A percentile compares a stretch with the other conserved stretches of the same genome.
Evolutionary conservation across 148 eudicot genomes (phyloP).

Genomic region (Silene conica): DNA sequence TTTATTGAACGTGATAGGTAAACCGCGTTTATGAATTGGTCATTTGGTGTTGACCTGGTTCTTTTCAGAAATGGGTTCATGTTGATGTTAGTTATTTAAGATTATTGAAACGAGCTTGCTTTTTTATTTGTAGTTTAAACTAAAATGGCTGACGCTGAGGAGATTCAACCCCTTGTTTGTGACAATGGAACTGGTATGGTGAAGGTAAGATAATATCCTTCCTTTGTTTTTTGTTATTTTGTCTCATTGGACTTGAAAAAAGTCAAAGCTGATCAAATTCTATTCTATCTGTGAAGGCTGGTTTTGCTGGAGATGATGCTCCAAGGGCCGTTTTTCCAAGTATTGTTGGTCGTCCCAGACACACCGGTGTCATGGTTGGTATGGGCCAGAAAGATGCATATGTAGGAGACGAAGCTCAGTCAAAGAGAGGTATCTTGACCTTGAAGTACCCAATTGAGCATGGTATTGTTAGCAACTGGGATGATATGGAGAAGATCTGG

Average conservation of each 20-base stretch:
- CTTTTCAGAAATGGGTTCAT: neutral
- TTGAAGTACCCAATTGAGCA: constrained; percentile 46
- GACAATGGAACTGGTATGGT: constrained; percentile 39
- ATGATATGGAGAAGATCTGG: constrained; percentile 53
- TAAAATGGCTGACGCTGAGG: constrained; percentile 32
- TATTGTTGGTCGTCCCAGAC: constrained; percentile 37
- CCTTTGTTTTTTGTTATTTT: no score
- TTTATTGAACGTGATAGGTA: neutral
- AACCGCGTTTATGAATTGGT: neutral
- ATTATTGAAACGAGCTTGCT: neutral
- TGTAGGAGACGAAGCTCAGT: constrained; percentile 37
- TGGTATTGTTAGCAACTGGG: constrained; percentile 34
- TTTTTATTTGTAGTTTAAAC: constrained; percentile 17
- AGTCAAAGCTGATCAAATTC: neutral
- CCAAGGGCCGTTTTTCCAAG: constrained; percentile 34
- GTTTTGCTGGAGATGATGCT: constrained; percentile 37
- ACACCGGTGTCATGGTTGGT: constrained; percentile 40
- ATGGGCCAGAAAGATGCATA: constrained; percentile 38
- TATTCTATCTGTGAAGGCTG: constrained; percentile 22
- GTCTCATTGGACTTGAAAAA: neutral
- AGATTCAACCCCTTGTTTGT: constrained; percentile 36
- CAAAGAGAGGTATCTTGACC: constrained; percentile 34
- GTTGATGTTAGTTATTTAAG: neutral
- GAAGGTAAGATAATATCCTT: constrained; percentile 13
- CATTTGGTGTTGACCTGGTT: neutral